phyloP scores from a whole-genome alignment of 75 land plant species.

The Gnetum montanum region DNA sequence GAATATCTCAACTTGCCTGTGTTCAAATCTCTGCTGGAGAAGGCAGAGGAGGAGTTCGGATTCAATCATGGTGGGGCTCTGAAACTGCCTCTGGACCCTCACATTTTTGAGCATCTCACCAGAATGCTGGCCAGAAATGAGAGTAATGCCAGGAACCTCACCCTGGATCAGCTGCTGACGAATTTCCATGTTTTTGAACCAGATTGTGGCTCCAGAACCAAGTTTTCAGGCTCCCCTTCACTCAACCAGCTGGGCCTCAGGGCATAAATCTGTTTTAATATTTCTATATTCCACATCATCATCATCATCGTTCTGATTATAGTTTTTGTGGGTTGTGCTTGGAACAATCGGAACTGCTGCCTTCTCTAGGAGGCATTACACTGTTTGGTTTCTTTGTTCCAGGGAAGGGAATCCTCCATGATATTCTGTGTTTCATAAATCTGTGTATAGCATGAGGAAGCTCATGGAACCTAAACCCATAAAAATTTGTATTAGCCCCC shows the following conservation, averaged over 20 bases:
- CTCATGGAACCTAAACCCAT: no score
- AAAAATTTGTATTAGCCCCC: no score
- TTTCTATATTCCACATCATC: no score
- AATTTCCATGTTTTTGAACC: background rate
- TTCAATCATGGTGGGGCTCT: constrained; percentile 65
- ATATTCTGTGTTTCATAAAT: no score
- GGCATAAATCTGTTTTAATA: no score
- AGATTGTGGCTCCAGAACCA: constrained; percentile 3
- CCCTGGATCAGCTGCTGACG: constrained; percentile 5
- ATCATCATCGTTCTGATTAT: no score
- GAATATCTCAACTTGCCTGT: constrained; percentile 50
- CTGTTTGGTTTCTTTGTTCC: no score
- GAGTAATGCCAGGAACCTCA: background rate
- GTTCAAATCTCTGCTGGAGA: constrained; percentile 41
- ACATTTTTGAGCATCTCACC: constrained; percentile 58
- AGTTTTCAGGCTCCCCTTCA: background rate
- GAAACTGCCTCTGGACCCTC: constrained; percentile 62
- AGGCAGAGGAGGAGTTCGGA: constrained; percentile 79
- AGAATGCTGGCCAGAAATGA: constrained; percentile 40
- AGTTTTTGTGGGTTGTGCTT: no score
- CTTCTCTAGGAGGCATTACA: no score
- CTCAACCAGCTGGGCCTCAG: background rate
- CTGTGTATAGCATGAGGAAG: no score
- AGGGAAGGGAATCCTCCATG: no score
- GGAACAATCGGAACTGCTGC: no score